Evolutionary conservation across 179 eudicot genomes (phyloP), one percentile per base, ranked within the genome.

Genomic region (Patellifolia procumbens): DNA sequence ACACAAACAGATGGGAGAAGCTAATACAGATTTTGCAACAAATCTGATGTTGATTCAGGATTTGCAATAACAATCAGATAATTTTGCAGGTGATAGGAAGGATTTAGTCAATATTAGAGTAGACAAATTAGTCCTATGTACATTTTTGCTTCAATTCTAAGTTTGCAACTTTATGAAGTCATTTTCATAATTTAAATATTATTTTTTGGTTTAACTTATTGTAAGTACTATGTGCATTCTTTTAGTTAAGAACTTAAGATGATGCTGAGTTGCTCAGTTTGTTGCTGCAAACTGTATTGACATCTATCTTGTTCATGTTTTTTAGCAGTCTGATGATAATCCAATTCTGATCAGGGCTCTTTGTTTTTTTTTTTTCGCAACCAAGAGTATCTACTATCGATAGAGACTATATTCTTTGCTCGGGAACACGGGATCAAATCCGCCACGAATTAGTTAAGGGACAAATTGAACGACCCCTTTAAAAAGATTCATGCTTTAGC

Each of bases 11-110:
- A 65, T 48, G 60, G 49, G 28, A 64, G 22, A n/a, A n/a, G 10
- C 28, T 51, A 79, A 80, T 68, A 49, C 63, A 68, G 82, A 74
- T 74, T 63, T 79, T 2, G 70, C 82, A 79, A 74, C 82, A 64
- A 74, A 74, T 49, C 60, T 59, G 74, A 60, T 24, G n/a, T 26
- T 32, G 43, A 58, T 13, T 68, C 67, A 46, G 60, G 67, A 56
- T 67, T 28, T 74, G 53, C 26, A 72, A 76, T 63, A 59, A 17
- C 60, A 55, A 37, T 73, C 67, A 32, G 63, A 66, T 67, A 56
- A 62, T 76, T 68, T 56, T 56, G 70, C 15, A 68, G 74, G 78
- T 62, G 76, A 52, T 74, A 75, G 46, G 37, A n/a, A 74, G 76
- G 39, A 61, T 3, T 51, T 61, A 74, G 78, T 74, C 75, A 74